phyloP scores from a whole-genome alignment of 2,329 filamentous ascomycete genomes.

The Pseudogymnoascus sp. region DNA sequence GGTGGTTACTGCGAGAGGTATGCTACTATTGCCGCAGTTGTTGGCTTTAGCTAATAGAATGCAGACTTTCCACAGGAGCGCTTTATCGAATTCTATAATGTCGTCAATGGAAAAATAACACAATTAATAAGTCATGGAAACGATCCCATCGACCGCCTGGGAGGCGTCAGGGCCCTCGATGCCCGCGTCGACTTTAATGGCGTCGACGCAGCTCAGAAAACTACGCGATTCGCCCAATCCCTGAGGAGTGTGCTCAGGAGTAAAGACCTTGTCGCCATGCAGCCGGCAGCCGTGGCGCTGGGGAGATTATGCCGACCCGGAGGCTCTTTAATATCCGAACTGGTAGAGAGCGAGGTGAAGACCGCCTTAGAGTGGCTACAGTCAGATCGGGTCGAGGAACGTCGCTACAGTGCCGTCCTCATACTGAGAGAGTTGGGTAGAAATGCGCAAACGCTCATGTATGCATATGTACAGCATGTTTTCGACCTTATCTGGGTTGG shows the following conservation, averaged over 20 bases:
- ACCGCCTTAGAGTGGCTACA: slow-evolving; percentile 95
- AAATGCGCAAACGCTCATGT: slow-evolving; percentile 92
- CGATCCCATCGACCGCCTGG: slow-evolving; percentile 82
- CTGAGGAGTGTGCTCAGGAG: slow-evolving; percentile 82
- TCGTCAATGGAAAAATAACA: slow-evolving; percentile 59
- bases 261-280: slow-evolving; percentile 86
- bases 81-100: slow-evolving; percentile 65
- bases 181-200: slow-evolving; percentile 94
- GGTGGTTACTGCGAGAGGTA: slow-evolving; percentile 29
- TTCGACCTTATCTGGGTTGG: slow-evolving; percentile 97
- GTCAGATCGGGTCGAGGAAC: slow-evolving; percentile 86
- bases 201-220: slow-evolving; percentile 87
- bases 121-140: slow-evolving; percentile 75
- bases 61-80: slow-evolving; percentile 72
- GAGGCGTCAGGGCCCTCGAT: slow-evolving; percentile 86
- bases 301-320: slow-evolving; percentile 88
- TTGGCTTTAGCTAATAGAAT: background rate
- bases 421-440: slow-evolving; percentile 84
- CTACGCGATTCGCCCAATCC: slow-evolving; percentile 87
- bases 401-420: slow-evolving; percentile 87
- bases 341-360: slow-evolving; percentile 95
- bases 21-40: background rate
- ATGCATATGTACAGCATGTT: slow-evolving; percentile 88
- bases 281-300: slow-evolving; percentile 79
- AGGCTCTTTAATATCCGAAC: slow-evolving; percentile 85